Evolutionary conservation across 192 early-diverging fungal genomes (phyloP), one percentile per base, ranked within the genome.

Genomic region (Ambispora gerdemannii): DNA sequence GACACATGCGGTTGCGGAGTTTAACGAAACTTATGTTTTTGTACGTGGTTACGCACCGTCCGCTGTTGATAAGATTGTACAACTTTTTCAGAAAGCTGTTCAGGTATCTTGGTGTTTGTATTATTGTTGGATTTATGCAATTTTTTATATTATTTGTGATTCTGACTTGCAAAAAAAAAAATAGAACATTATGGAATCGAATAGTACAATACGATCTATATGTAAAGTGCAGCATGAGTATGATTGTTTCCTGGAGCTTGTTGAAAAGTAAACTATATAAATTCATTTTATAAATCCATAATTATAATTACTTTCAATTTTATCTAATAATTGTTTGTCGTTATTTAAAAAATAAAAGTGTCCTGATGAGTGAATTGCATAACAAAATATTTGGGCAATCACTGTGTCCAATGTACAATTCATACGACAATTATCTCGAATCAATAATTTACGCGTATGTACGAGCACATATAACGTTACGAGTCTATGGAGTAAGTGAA

Each of bases 341-440:
- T n/a, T n/a, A n/a, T n/a, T n/a, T n/a, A n/a, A n/a, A n/a, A n/a
- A n/a, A n/a, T n/a, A n/a, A n/a, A n/a, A n/a, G n/a, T n/a, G n/a
- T n/a, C n/a, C n/a, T n/a, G n/a, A n/a, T n/a, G n/a, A n/a, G n/a
- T n/a, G n/a, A n/a, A n/a, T n/a, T n/a, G n/a, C n/a, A n/a, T n/a
- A 47, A 85, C 3, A 85, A 85, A 30, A 79, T 85, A 19, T 85
- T 76, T 63, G 77, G 78, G 31, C 76, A 83, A 55, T 80, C 81
- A 11, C 61, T 85, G n/a, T 67, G 74, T 13, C 75, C 78, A 4
- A 68, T 81, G 24, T 69, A 82, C 4, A 20, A 69, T 0, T 72
- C 79, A 13, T 75, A 80, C n/a, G 81, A 85, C 35, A 68, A 49
- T 3, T 75, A 79, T 20, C 56, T 83, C 4, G 76, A 81, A 20